Evolutionary conservation across 495 filamentous ascomycete species (phyloP), one percentile per base, ranked within the genome.

Genomic region (Geoglossum glabrum): DNA sequence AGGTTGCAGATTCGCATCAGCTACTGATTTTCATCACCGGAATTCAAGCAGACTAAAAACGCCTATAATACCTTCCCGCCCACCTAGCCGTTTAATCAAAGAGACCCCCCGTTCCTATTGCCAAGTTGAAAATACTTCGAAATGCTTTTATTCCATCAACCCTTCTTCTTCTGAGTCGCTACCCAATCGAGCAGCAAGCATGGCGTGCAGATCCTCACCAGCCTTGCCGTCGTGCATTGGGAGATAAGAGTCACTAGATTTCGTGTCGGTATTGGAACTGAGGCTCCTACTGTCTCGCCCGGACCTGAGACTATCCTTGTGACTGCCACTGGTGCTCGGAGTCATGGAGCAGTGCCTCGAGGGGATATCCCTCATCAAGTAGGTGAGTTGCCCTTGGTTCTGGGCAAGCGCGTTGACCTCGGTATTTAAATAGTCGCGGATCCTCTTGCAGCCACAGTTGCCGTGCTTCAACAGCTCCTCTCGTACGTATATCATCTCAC

Each of bases 401-500:
- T 49, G 59, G 23, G 59, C 36, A 13, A 60, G 59, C 19, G 59
- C 34, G 17, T 47, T 55, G 59, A 56, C 67, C 46, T 69, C 67
- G 33, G 62, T 64, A 52, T 61, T 46, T 19, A 69, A 60, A 28
- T 69, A 69, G 28, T 64, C 61, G 15, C 64, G 59, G 31, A 69
- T 69, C 30, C 60, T 59, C 10, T 59, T 52, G 38, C 69, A 75
- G 31, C 63, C 65, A 62, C 73, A 75, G 10, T 64, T 69, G 0
- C 61, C 64, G 49, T 72, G 69, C n/a, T 64, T 66, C 1, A 75
- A 61, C 50, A 73, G 56, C 60, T 73, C 66, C 30, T 71, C 68
- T 55, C 72, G 72, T 51, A 76, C 62, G 6, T 59, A 60, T 6
- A 74, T 60, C 13, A 74, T 55, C 57, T 75, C 66, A n/a, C 71